phyloP scores from a whole-genome alignment of 345 rosid species.

The Trapa bicornis region DNA sequence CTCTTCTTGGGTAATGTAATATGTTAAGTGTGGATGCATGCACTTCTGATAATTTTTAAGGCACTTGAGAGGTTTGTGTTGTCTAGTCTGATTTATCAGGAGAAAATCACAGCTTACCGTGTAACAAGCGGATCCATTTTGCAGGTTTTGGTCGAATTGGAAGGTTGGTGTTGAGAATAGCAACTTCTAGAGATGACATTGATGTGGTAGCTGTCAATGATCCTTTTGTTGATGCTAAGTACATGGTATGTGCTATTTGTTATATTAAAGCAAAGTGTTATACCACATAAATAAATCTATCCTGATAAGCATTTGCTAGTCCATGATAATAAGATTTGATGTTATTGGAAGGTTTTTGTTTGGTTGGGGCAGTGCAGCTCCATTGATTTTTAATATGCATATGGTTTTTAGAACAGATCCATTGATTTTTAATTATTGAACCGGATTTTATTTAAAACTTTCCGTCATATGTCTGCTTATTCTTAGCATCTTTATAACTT shows the following conservation, averaged over 20 bases:
- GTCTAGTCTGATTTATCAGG: background rate
- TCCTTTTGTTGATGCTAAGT: slow-evolving; percentile 83
- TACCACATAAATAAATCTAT: too few relatives aligned
- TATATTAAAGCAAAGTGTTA: too few relatives aligned
- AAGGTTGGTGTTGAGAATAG: slow-evolving; percentile 84
- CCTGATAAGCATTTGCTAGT: too few relatives aligned
- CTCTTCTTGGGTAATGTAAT: background rate
- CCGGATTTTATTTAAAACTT: background rate
- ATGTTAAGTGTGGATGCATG: background rate
- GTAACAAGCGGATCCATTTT: background rate
- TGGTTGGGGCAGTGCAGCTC: too few relatives aligned
- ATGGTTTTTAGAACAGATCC: background rate
- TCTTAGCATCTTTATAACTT: background rate
- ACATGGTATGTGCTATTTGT: slow-evolving; percentile 50
- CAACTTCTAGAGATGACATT: slow-evolving; percentile 78
- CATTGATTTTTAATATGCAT: too few relatives aligned
- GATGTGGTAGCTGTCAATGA: slow-evolving; percentile 91
- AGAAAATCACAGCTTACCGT: too few relatives aligned
- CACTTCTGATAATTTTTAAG: background rate
- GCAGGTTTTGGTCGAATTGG: slow-evolving; percentile 99
- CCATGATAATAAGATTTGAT: too few relatives aligned
- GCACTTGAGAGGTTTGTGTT: background rate
- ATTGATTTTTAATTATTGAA: background rate
- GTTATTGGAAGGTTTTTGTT: too few relatives aligned
- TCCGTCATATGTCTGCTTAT: background rate